Evolutionary conservation across 2,329 filamentous ascomycete genomes (phyloP).

Genomic region (Aspergillus ochraceus): DNA sequence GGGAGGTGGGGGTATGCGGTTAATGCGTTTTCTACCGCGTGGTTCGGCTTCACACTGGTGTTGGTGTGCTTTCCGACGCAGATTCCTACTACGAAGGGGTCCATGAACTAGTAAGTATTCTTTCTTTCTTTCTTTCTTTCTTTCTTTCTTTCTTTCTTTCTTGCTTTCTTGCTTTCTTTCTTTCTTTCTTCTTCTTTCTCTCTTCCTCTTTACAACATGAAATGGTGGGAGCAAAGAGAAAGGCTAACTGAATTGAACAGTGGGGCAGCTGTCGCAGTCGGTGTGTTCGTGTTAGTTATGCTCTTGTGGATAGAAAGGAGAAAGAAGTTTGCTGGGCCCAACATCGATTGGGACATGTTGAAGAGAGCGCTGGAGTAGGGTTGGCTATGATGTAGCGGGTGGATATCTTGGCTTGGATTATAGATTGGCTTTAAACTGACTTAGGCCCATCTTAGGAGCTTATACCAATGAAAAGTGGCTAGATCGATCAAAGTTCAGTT

Average conservation of each 20-base stretch:
- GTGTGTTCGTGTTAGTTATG: slow-evolving; percentile 13
- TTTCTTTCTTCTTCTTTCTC: no score
- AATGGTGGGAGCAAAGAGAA: neutral
- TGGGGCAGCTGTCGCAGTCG: slow-evolving; percentile 41
- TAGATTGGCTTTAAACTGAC: no score
- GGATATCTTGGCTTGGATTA: neutral
- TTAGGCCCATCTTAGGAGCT: no score
- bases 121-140: slow-evolving; percentile 15
- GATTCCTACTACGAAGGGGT: slow-evolving; percentile 43
- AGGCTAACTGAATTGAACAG: slow-evolving; percentile 7
- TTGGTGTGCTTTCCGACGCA: slow-evolving; percentile 49
- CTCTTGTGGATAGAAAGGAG: slow-evolving; percentile 9
- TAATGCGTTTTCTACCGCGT: slow-evolving; percentile 46
- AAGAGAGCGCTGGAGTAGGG: neutral
- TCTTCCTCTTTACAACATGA: neutral
- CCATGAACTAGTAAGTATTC: slow-evolving; percentile 47
- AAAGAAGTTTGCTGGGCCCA: slow-evolving; percentile 13
- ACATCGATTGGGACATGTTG: slow-evolving; percentile 9
- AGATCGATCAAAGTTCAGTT: no score
- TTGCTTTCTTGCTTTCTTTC: slow-evolving; percentile 16
- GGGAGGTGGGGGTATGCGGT: slow-evolving; percentile 33
- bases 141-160: no score
- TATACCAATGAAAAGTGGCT: no score
- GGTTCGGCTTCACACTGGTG: slow-evolving; percentile 46
- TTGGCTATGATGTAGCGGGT: neutral